Conservation (phyloP, 1,139 yeast genomes). For the Scheffersomyces segobiensis region DNA sequence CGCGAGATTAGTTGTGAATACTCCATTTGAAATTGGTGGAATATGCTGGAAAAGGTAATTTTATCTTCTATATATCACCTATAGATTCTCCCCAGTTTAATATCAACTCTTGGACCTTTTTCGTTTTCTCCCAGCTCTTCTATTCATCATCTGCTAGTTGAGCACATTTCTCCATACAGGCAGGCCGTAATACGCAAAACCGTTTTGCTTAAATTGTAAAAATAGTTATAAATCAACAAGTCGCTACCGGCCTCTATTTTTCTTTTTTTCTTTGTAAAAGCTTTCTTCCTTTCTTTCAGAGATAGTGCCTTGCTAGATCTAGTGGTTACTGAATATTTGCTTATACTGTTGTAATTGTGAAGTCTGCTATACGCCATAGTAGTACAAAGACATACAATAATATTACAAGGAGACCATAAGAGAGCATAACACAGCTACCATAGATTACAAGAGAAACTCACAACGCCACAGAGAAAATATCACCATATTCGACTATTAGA, state of each 20-base stretch:
- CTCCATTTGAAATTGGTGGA: background rate
- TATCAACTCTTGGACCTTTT: background rate
- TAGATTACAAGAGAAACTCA: background rate
- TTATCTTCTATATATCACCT: background rate
- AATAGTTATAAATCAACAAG: too few species aligned
- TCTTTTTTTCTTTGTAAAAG: background rate
- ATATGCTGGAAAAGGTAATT: background rate
- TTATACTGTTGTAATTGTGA: background rate
- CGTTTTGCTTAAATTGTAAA: background rate
- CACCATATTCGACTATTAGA: background rate
- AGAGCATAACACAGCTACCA: background rate
- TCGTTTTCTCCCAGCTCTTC: background rate
- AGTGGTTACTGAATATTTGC: background rate
- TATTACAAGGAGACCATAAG: background rate
- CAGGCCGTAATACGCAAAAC: background rate
- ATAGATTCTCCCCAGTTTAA: background rate
- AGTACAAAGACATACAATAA: background rate
- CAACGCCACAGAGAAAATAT: background rate
- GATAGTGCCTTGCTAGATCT: background rate
- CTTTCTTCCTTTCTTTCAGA: background rate
- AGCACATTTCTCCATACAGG: background rate
- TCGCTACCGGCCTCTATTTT: background rate
- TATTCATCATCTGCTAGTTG: background rate
- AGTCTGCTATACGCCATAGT: background rate
- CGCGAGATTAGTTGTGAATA: background rate